Percentiles rank a stretch among this genome's conserved stretches.
phyloP scores from a whole-genome alignment of 1,284 basidiomycete species.

The Sanguinoderma infundibulare region DNA sequence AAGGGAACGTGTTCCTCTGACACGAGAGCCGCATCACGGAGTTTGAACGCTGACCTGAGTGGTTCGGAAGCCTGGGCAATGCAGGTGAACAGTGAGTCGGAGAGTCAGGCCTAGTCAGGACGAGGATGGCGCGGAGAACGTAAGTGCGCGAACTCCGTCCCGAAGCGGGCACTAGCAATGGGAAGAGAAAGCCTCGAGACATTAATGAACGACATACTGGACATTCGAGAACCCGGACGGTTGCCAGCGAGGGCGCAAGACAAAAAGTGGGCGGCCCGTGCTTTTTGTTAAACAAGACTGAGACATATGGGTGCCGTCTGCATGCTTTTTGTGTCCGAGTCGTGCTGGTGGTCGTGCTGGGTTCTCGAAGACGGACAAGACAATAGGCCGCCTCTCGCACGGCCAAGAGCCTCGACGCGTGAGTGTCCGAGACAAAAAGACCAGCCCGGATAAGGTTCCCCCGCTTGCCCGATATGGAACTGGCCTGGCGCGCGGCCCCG shows the following conservation, averaged over 20 bases:
- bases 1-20: constrained; percentile 7
- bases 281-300: constrained; percentile 27
- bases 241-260: constrained; percentile 22
- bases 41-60: background rate
- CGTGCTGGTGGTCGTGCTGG: constrained; percentile 13
- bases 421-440: constrained; percentile 32
- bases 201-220: background rate
- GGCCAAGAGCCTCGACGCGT: constrained; percentile 28
- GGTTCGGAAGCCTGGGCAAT: background rate
- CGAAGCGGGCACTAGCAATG: background rate
- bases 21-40: background rate
- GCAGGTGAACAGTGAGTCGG: background rate
- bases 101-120: background rate
- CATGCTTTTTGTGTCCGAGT: constrained; percentile 27
- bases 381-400: constrained; percentile 27
- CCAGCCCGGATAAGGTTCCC: constrained; percentile 27
- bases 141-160: constrained; percentile 8
- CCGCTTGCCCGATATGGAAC: constrained; percentile 20
- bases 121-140: constrained; percentile 5
- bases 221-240: constrained; percentile 23
- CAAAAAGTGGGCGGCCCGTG: constrained; percentile 27
- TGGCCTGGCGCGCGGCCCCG: constrained; percentile 15
- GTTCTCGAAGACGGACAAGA: constrained; percentile 31
- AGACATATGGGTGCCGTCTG: constrained; percentile 25
- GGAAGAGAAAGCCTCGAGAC: background rate